Evolutionary conservation across 2,329 filamentous ascomycete genomes (phyloP).

Genomic region (Penicillium sp.): DNA sequence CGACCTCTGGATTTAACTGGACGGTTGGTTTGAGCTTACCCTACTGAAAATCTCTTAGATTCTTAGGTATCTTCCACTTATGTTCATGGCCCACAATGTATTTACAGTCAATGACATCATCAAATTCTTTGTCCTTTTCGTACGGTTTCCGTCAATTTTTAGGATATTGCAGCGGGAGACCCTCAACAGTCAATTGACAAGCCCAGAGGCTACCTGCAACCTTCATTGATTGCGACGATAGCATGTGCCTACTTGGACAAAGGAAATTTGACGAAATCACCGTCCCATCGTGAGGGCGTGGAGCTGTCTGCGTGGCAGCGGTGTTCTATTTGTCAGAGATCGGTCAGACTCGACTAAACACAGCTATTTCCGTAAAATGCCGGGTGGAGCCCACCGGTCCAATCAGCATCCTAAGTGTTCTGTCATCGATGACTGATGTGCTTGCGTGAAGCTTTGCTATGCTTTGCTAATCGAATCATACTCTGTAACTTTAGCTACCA

Average conservation of each 20-base stretch:
- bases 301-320: neutral
- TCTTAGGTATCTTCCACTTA: too few relatives aligned
- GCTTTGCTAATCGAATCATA: conserved; percentile 14
- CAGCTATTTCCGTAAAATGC: conserved; percentile 9
- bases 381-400: conserved; percentile 14
- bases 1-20: neutral
- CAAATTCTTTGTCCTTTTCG: neutral
- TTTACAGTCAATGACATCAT: conserved; percentile 17
- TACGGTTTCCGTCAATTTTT: neutral
- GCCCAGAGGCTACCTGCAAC: neutral
- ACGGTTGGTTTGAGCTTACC: neutral
- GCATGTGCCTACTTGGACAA: neutral
- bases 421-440: conserved; percentile 33
- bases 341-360: conserved; percentile 34
- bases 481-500: neutral
- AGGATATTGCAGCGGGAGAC: neutral
- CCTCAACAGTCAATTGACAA: neutral
- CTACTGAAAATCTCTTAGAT: too few relatives aligned
- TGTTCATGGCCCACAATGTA: neutral
- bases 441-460: conserved; percentile 13
- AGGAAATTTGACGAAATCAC: neutral
- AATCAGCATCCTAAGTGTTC: conserved; percentile 17
- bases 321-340: conserved; percentile 36
- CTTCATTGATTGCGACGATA: neutral
- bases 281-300: neutral